A percentile compares a stretch with the other conserved stretches of the same genome.
These are phyloP conservation scores for Quercus tomentella DNA, from an alignment of 331 rosid species.

Conservation along the genomic window DNA sequence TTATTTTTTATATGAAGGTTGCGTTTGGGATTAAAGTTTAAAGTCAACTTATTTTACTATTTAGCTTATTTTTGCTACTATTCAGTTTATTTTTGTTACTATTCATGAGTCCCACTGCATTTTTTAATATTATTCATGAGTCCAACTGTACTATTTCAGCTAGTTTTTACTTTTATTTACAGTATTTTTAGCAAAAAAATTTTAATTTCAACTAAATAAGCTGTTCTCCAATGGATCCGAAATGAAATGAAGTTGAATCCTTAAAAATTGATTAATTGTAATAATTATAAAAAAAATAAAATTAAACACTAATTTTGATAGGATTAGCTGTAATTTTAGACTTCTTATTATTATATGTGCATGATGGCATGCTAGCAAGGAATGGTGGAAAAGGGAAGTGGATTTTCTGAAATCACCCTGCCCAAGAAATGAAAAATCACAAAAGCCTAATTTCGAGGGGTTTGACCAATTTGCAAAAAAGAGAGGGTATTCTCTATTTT, in stretches of 20 bases:
- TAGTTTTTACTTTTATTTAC: accelerated
- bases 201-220: too few species aligned
- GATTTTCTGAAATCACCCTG: not conserved
- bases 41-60: too few species aligned
- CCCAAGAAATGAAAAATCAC: not conserved
- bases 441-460: slow-evolving; percentile 51
- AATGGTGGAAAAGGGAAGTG: not conserved
- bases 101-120: accelerated
- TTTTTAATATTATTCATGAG: too few species aligned
- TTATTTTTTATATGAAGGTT: too few species aligned
- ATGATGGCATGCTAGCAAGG: not conserved
- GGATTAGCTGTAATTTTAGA: too few species aligned
- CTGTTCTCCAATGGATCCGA: accelerated
- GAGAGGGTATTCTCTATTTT: not conserved
- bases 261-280: too few species aligned
- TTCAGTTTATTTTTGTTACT: too few species aligned
- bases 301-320: too few species aligned
- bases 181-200: accelerated
- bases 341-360: not conserved
- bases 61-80: too few species aligned
- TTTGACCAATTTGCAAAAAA: slow-evolving; percentile 5
- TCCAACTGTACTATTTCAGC: accelerated
- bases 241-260: too few species aligned
- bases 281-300: too few species aligned
- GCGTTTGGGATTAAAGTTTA: too few species aligned